Evolutionary conservation across 768 basidiomycete species (phyloP).

Genomic region (Holtermanniella nyarrowii): DNA sequence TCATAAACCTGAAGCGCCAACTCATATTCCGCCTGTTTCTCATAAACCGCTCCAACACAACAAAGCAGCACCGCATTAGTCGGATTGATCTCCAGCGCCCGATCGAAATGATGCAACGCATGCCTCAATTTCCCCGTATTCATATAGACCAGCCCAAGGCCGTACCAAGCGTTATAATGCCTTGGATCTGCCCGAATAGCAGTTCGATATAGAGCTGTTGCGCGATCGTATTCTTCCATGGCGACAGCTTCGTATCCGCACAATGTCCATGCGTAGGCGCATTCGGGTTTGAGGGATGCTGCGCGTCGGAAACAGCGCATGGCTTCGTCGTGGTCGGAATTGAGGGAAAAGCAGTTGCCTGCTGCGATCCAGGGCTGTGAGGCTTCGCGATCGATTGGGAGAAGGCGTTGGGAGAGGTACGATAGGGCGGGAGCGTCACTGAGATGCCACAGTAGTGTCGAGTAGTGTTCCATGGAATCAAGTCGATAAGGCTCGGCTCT

Average conservation of each 20-base stretch:
- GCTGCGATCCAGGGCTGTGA: slow-evolving; percentile 92
- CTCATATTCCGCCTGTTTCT: slow-evolving; percentile 66
- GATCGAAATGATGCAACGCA: slow-evolving; percentile 93
- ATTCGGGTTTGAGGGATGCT: slow-evolving; percentile 72
- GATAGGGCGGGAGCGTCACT: slow-evolving; percentile 74
- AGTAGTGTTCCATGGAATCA: slow-evolving; percentile 91
- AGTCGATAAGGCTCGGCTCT: slow-evolving; percentile 80
- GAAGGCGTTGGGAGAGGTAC: slow-evolving; percentile 82
- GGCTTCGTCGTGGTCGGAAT: slow-evolving; percentile 87
- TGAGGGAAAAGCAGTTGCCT: slow-evolving; percentile 88
- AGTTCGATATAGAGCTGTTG: slow-evolving; percentile 80
- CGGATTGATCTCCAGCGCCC: slow-evolving; percentile 83
- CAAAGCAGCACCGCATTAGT: slow-evolving; percentile 90
- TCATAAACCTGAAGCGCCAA: slow-evolving; percentile 71
- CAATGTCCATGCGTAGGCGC: slow-evolving; percentile 91
- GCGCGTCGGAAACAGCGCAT: slow-evolving; percentile 90
- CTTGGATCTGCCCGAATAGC: slow-evolving; percentile 82
- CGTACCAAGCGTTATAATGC: slow-evolving; percentile 99
- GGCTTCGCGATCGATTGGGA: slow-evolving; percentile 69
- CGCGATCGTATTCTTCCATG: slow-evolving; percentile 88
- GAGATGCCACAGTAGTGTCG: slow-evolving; percentile 91
- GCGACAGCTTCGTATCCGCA: slow-evolving; percentile 88
- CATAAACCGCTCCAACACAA: slow-evolving; percentile 93
- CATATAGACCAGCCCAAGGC: slow-evolving; percentile 93
- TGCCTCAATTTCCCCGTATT: slow-evolving; percentile 84